These are phyloP conservation scores for Ceratobasidium sp. DNA, from an alignment of 1,284 basidiomycete genomes.

Conservation along the genomic window DNA sequence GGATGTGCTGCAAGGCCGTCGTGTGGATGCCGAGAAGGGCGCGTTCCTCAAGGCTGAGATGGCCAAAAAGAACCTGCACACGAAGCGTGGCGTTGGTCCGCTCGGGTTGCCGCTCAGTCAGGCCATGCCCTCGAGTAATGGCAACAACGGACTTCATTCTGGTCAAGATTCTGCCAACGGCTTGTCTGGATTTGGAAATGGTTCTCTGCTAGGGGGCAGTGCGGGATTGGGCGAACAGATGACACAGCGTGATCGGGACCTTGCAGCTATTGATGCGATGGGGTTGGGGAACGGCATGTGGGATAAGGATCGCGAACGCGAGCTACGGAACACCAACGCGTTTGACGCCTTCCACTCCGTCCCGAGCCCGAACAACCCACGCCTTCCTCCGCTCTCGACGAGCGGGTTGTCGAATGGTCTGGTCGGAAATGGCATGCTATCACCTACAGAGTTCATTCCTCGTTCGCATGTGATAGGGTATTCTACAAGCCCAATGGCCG, in stretches of 20 bases:
- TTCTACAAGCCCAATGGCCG: slow-evolving; percentile 29
- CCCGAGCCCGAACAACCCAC: slow-evolving; percentile 49
- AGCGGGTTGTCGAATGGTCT: slow-evolving; percentile 20
- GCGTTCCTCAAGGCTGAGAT: slow-evolving; percentile 97
- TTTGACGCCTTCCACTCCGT: slow-evolving; percentile 82
- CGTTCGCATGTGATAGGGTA: slow-evolving; percentile 27
- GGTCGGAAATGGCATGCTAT: slow-evolving; percentile 35
- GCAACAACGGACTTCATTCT: slow-evolving; percentile 11
- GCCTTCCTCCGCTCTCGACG: slow-evolving; percentile 32
- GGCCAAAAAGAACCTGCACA: slow-evolving; percentile 99
- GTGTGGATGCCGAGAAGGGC: slow-evolving; percentile 95
- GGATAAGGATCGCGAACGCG: slow-evolving; percentile 50
- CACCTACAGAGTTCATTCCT: slow-evolving; percentile 35
- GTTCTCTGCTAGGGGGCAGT: slow-evolving; percentile 36
- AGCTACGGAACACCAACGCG: slow-evolving; percentile 54
- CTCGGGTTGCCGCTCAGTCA: slow-evolving; percentile 49
- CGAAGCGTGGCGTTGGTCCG: slow-evolving; percentile 85
- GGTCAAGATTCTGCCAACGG: slow-evolving; percentile 24
- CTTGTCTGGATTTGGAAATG: slow-evolving; percentile 15
- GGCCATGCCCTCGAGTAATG: slow-evolving; percentile 22
- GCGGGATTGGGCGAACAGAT: slow-evolving; percentile 52
- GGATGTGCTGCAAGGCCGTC: slow-evolving; percentile 88
- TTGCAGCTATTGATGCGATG: slow-evolving; percentile 62
- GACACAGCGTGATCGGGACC: slow-evolving; percentile 62
- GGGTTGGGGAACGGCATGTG: slow-evolving; percentile 55